A percentile compares a stretch with the other conserved stretches of the same genome.
phyloP scores from a whole-genome alignment of 106 monocot species.

The Platanthera guangdongensis region DNA sequence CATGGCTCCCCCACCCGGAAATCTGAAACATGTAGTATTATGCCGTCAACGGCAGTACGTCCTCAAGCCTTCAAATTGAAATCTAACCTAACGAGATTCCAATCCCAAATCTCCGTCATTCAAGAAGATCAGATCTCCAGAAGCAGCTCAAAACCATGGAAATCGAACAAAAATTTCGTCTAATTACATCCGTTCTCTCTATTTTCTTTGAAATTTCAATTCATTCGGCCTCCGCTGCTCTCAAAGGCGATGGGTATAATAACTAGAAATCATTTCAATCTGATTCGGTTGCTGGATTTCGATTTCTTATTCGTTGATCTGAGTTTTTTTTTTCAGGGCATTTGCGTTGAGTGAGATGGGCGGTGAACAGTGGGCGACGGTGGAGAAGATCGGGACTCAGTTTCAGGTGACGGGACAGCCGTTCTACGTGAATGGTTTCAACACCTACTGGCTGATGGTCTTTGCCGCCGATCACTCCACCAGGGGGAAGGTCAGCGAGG shows the following conservation, averaged over 20 bases:
- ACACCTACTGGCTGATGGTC: slow-evolving; percentile 88
- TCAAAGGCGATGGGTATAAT: background rate
- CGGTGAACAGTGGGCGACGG: slow-evolving; percentile 44
- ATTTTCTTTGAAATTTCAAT: background rate
- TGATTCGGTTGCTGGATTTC: background rate
- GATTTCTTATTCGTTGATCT: background rate
- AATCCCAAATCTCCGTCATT: background rate
- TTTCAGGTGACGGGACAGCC: slow-evolving; percentile 29
- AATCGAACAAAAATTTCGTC: background rate
- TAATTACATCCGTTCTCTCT: background rate
- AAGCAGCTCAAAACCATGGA: background rate
- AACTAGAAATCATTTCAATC: background rate
- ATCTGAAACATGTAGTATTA: too few relatives aligned
- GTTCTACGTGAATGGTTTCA: slow-evolving; percentile 75
- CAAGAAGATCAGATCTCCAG: background rate
- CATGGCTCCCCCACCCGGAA: too few relatives aligned
- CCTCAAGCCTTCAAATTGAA: too few relatives aligned
- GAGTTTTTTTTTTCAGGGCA: background rate
- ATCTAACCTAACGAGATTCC: background rate
- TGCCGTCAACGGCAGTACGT: too few relatives aligned
- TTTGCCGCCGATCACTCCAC: slow-evolving; percentile 47
- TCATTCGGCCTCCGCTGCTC: background rate
- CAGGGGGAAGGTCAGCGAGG: slow-evolving; percentile 44
- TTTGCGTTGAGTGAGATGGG: background rate
- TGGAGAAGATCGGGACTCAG: slow-evolving; percentile 42